Evolutionary conservation across 176 grass and related monocot genomes (phyloP), one percentile per base, ranked within the genome.

Genomic region (Aegilops umbellulata): DNA sequence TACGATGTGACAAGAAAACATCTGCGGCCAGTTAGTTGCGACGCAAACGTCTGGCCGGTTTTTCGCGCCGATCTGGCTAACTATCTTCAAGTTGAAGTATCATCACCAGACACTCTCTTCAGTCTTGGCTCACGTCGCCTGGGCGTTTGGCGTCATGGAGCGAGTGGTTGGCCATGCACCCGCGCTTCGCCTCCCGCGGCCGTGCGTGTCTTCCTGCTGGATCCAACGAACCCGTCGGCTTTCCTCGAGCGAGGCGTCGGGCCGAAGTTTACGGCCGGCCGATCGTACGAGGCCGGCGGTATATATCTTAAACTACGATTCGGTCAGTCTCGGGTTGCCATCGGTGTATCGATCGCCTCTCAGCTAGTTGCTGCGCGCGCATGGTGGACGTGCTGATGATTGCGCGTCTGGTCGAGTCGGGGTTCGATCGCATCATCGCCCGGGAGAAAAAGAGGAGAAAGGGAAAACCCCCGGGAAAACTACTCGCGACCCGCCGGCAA

Each of bases 101-200:
- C 25, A 8, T 49, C 24, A 5, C 31, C 44, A 16, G 16, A 12
- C 2, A 12, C 9, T 61, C 27, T 24, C 65, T 53, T 11, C 27
- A 13, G 9, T 49, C 79, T 34, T 38, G 32, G 46, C 51, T 36
- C 44, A 42, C 60, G 63, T 83, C 8, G 74, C 60, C 69, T 55
- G 11, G 53, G 65, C 74, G 88, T 86, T 77, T 77, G 83, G 88
- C 85, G 79, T 86, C 72, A 10, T 86, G 88, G 79, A 86, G 57
- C 20, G 57, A 80, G 82, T 38, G 67, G 87, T 85, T 80, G 79
- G 71, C 8, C 4, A 5, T 3, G 58, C 67, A 26, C 82, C 19
- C 49, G 49, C 49, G 49, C 5, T 19, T 8, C 46, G 57, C 64
- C 44, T 17, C 53, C 78, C 51, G 83, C 26, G 7, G 64, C 63